Conservation (phyloP, 805 yeast genomes). For the Yamadazyma philogaea region DNA sequence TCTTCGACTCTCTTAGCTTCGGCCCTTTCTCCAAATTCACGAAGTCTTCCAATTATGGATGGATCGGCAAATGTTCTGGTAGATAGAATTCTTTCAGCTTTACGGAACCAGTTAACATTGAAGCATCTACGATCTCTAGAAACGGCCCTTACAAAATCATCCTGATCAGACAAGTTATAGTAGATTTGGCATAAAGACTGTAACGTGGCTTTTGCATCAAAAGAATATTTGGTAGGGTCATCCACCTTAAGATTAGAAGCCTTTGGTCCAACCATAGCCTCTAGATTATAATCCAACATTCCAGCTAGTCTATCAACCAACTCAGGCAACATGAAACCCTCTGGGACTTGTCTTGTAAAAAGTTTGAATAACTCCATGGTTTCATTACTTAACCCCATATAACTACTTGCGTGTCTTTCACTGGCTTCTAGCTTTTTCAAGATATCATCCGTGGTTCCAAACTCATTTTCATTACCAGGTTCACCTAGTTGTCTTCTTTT, state of each 20-base stretch:
- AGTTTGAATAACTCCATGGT: constrained; percentile 75
- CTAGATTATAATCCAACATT: constrained; percentile 90
- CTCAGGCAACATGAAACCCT: constrained; percentile 81
- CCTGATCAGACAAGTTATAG: constrained; percentile 63
- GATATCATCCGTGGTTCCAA: constrained; percentile 61
- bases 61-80: constrained; percentile 49
- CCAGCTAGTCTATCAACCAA: constrained; percentile 92
- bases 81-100: constrained; percentile 66
- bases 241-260: constrained; percentile 84
- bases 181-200: constrained; percentile 71
- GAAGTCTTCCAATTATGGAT: constrained; percentile 49
- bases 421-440: constrained; percentile 53
- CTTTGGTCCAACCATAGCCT: constrained; percentile 92
- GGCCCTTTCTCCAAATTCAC: constrained; percentile 62
- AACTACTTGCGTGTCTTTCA: constrained; percentile 76
- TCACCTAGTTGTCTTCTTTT: constrained; percentile 42
- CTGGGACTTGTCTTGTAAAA: constrained; percentile 83
- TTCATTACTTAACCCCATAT: constrained; percentile 78
- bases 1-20: constrained; percentile 56
- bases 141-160: constrained; percentile 71
- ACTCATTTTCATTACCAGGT: constrained; percentile 33
- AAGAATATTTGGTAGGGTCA: constrained; percentile 77
- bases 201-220: constrained; percentile 73
- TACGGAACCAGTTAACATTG: constrained; percentile 57
- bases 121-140: constrained; percentile 93